These are phyloP conservation scores for Boletus tylopilopsis DNA, from an alignment of 768 basidiomycete genomes.

Conservation along the genomic window DNA sequence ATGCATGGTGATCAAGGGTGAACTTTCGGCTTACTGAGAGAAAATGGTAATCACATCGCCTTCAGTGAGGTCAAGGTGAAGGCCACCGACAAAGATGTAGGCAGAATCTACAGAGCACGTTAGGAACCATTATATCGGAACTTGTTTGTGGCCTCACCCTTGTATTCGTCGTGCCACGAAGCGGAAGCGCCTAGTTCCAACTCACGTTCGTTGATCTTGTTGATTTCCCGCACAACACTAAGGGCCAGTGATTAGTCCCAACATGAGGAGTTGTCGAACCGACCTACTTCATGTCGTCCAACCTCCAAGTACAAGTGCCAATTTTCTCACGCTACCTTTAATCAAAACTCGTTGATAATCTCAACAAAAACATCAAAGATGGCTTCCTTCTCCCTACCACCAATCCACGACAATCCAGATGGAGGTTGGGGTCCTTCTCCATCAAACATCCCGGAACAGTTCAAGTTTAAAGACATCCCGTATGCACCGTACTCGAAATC, in stretches of 20 bases:
- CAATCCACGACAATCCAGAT: slow-evolving; percentile 88
- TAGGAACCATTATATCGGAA: slow-evolving; percentile 1
- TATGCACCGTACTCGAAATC: slow-evolving; percentile 99
- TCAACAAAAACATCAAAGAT: slow-evolving; percentile 36
- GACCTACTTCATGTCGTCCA: slow-evolving; percentile 67
- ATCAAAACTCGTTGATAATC: slow-evolving; percentile 17
- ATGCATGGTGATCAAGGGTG: neutral
- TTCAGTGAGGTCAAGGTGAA: slow-evolving; percentile 87
- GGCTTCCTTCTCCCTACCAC: slow-evolving; percentile 82
- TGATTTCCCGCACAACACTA: slow-evolving; percentile 92
- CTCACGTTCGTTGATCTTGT: slow-evolving; percentile 88
- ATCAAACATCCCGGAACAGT: slow-evolving; percentile 80
- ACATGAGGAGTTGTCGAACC: neutral
- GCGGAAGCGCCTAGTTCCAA: slow-evolving; percentile 70
- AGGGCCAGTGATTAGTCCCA: slow-evolving; percentile 8
- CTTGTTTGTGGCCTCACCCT: slow-evolving; percentile 39
- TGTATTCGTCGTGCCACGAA: slow-evolving; percentile 98
- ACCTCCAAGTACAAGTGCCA: slow-evolving; percentile 14
- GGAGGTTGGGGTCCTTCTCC: slow-evolving; percentile 91
- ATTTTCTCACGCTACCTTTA: slow-evolving; percentile 25
- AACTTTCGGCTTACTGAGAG: slow-evolving; percentile 74
- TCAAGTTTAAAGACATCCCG: slow-evolving; percentile 98
- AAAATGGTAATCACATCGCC: slow-evolving; percentile 97
- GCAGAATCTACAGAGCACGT: slow-evolving; percentile 66
- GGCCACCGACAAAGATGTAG: slow-evolving; percentile 89